Evolutionary conservation across 2,329 filamentous ascomycete species (phyloP).

Genomic region (Byssochlamys sp.): DNA sequence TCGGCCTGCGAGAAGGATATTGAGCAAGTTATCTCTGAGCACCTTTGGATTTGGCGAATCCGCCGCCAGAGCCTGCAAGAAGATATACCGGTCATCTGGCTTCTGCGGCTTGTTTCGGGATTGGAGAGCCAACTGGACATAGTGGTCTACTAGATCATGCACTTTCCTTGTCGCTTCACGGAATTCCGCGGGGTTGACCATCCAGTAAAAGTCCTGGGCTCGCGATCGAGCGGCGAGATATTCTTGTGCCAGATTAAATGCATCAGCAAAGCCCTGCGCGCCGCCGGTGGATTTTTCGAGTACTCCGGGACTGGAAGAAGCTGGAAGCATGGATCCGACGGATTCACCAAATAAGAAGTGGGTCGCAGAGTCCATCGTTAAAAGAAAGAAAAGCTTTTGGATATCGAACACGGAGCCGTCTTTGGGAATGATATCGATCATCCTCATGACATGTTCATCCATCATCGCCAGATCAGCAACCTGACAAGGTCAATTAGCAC

Average conservation of each 20-base stretch:
- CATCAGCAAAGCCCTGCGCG: conserved; percentile 26
- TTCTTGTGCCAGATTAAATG: conserved; percentile 27
- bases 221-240: conserved; percentile 21
- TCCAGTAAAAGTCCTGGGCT: conserved; percentile 27
- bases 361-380: conserved; percentile 74
- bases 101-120: conserved; percentile 22
- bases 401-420: conserved; percentile 52
- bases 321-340: conserved; percentile 47
- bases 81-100: conserved; percentile 36
- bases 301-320: conserved; percentile 38
- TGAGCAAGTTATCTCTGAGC: conserved; percentile 41
- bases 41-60: conserved; percentile 38
- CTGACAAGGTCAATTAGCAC: conserved; percentile 4
- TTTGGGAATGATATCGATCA: conserved; percentile 54
- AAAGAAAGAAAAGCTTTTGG: conserved; percentile 67
- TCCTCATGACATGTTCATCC: conserved; percentile 62
- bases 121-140: conserved; percentile 37
- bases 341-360: conserved; percentile 76
- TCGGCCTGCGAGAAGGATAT: conserved; percentile 43
- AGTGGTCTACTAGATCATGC: conserved; percentile 42
- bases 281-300: conserved; percentile 31
- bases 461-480: conserved; percentile 63
- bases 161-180: conserved; percentile 31
- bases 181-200: conserved; percentile 32
- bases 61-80: conserved; percentile 40